Evolutionary conservation across 2,329 filamentous ascomycete genomes (phyloP).

Genomic region (Nemania sp.): DNA sequence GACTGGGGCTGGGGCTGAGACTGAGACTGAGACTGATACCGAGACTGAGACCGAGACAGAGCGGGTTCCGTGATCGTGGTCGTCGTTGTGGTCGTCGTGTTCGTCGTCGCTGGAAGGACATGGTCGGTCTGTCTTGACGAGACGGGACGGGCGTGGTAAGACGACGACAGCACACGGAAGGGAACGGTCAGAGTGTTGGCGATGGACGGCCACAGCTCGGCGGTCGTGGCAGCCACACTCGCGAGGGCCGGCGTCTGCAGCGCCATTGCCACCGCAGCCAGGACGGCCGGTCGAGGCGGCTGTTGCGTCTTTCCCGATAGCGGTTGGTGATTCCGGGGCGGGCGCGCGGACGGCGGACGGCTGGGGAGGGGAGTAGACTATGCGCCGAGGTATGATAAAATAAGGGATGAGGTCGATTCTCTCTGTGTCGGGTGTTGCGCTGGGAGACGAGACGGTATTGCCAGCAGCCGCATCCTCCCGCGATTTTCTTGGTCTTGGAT

Average conservation of each 20-base stretch:
- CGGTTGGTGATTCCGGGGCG: background rate
- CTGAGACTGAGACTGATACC: conserved; percentile 15
- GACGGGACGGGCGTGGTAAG: conserved; percentile 10
- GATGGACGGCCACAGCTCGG: conserved; percentile 53
- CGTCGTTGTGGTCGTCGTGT: no score
- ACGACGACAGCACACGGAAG: conserved; percentile 37
- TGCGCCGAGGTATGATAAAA: background rate
- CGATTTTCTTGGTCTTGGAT: background rate
- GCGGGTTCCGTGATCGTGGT: conserved; percentile 9
- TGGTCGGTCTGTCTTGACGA: no score
- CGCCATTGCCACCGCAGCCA: conserved; percentile 41
- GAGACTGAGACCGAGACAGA: conserved; percentile 14
- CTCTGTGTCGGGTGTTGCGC: background rate
- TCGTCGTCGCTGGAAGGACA: background rate
- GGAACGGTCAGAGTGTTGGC: conserved; percentile 46
- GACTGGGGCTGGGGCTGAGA: no score
- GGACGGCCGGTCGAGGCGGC: conserved; percentile 11
- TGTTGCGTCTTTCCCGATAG: conserved; percentile 16
- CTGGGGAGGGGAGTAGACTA: no score
- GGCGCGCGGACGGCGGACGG: no score
- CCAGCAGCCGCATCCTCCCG: background rate
- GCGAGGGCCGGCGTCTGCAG: conserved; percentile 38
- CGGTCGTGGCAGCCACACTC: conserved; percentile 49
- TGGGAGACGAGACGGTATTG: background rate
- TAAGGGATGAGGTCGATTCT: background rate